Base-by-base conservation (phyloP, 345 rosid genomes). In the Brassica juncea region DNA sequence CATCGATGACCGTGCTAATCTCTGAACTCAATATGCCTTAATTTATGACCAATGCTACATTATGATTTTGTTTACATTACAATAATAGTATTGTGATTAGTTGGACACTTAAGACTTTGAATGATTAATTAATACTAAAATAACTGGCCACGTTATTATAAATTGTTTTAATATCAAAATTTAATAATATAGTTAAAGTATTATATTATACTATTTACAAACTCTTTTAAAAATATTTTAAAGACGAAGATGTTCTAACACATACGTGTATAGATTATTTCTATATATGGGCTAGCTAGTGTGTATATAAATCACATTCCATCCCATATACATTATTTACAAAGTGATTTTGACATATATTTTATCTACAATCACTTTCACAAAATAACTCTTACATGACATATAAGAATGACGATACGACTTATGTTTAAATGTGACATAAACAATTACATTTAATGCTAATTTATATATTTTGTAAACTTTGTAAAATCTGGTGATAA, bases 1-100 rank as follows among this genome's bases (percentile, higher is more conserved):
- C 70, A 70, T 63, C 61, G 67, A 74, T 52, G 7, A 59, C 63
- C 34, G 77, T 60, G 74, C 66, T 75, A 63, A 80, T 39, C 61
- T 59, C 63, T 37, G 67, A 74, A 74, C 67, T 55, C 72, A 47
- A 61, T 15, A 23, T 54, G 68, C 70, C 70, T 52, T 80, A 32
- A 34, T 34, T 34, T 6, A 34, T 34, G 37, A 34, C 37, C 37
- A 34, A 34, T 8, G 8, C 37, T 34, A 7, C 37, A 23, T 23
- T 23, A 35, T 63, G 15, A 27, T 61, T 66, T 55, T 54, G 61
- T 58, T 72, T 21, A 77, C 71, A 64, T 42, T 57, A 78, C 67
- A 57, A 59, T 44, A 66, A 31, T 58, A 57, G 0, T 49, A 34
- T 9, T 25, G 15, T 39, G 49, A 65, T 66, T 72, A 55, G 68